Conservation (phyloP, 2,329 filamentous ascomycete genomes). For the Fusarium sterilihyphosum region DNA sequence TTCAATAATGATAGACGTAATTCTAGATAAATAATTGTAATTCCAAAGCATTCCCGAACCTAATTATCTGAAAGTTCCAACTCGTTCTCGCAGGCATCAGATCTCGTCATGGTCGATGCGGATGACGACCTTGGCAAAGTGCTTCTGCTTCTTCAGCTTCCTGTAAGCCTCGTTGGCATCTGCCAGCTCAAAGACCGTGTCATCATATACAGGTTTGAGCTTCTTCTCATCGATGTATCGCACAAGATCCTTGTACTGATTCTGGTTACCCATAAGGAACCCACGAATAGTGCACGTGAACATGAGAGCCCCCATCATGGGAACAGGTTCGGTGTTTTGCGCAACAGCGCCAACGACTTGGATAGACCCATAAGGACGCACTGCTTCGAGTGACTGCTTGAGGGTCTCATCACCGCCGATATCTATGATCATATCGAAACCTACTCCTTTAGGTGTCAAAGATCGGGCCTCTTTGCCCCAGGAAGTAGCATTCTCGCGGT, state of each 20-base stretch:
- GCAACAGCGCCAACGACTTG: slow-evolving; percentile 46
- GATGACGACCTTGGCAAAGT: slow-evolving; percentile 51
- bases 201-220: slow-evolving; percentile 46
- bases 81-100: accelerated
- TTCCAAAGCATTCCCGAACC: background rate
- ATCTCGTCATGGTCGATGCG: slow-evolving; percentile 32
- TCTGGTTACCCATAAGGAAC: slow-evolving; percentile 40
- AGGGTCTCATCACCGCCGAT: slow-evolving; percentile 73
- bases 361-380: slow-evolving; percentile 51
- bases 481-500: slow-evolving; percentile 59
- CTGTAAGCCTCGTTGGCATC: slow-evolving; percentile 48
- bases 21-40: background rate
- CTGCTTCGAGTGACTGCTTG: slow-evolving; percentile 62
- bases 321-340: slow-evolving; percentile 29
- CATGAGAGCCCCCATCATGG: slow-evolving; percentile 40
- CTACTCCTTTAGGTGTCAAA: slow-evolving; percentile 56
- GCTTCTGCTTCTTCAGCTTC: slow-evolving; percentile 46
- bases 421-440: slow-evolving; percentile 72
- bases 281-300: slow-evolving; percentile 45
- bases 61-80: too few relatives aligned
- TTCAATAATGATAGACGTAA: background rate
- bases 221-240: slow-evolving; percentile 46
- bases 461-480: slow-evolving; percentile 69
- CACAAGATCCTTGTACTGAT: slow-evolving; percentile 44
- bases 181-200: slow-evolving; percentile 44